Base-by-base conservation (phyloP, 176 grass and related monocot genomes). In the Metroxylon sagu region DNA sequence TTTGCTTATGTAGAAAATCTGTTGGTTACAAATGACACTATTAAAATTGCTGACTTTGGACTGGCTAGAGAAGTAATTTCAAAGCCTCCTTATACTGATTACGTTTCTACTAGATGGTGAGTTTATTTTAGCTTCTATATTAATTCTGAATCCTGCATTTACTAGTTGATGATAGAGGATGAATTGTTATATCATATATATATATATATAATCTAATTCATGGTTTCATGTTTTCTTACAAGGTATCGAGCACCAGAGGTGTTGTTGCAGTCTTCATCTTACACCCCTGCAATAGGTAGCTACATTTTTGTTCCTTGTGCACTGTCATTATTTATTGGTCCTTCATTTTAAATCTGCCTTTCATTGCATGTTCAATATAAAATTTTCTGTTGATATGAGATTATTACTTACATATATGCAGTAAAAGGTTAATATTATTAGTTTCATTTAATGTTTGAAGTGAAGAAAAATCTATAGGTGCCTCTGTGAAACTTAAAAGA, bases 31-130 rank as follows among this genome's bases (percentile, higher is more conserved):
- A 65, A 78, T 73, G 77, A 74, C 49, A 66, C 73, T 52, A 73
- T 95, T 30, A 95, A 95, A 81, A 86, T 95, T 83, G 90, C 90
- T 16, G 90, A 95, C 72, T 89, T 95, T 57, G 90, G 90, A n/a
- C 70, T 95, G 74, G 90, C 90, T 73, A 89, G 90, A 76, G 90
- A 95, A 86, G 64, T 95, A 57, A 76, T 62, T 52, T 95, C 90
- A 21, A 77, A 57, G 28, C 82, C 85, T 86, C 90, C 90, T 49
- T 95, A 89, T 70, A 95, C 90, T 29, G 90, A 95, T 69, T 95
- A 95, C 81, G 90, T 95, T 70, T 95, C 90, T 57, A 95, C 90
- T 48, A 86, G 90, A 95, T 95, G 90, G 90, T 95, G 66, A 89
- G 72, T 73, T 39, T 49, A 10, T 17, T 18, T 25, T 16, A 53